Evolutionary conservation across 352 stramenopile species (phyloP), one percentile per base, ranked within the genome.

Genomic region (Phytophthora palmivora): DNA sequence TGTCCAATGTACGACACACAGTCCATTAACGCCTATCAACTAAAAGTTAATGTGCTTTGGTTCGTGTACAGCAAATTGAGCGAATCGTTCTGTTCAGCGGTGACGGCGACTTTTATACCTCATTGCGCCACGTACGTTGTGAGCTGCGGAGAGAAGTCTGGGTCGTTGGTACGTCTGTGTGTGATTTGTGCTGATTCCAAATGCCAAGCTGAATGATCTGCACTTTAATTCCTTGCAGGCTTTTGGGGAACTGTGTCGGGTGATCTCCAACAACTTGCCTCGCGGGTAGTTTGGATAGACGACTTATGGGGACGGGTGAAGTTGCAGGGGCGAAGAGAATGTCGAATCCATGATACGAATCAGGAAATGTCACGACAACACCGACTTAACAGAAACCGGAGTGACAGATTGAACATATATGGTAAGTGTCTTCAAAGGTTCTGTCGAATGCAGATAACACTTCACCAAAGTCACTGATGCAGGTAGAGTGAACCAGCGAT

Each of bases 91-190:
- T 67, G 1, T 19, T 77, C 15, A 67, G 50, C 6, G 84, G 82
- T 11, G 84, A 93, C 41, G 82, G 84, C 0, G 79, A 93, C 36
- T 93, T 91, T 36, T 89, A 93, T 60, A 76, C 85, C 24, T 84
- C 84, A 8, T 46, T 93, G 12, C 76, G 83, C 52, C 63, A 74
- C 18, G 76, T 91, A 30, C 78, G 82, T 36, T 91, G 86, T 37
- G 58, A 79, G 0, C 50, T 83, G 4, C 71, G 70, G 34, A 93
- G 89, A 47, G 82, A 91, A 42, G 37, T 91, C 1, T 91, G 84
- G 84, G 80, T 91, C 3, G 64, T 92, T 14, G 81, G 81, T 91
- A 67, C 36, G 30, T 2, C 30, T 2, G 2, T 16, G 22, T 11
- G 15, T 21, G 19, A 2, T 12, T 14, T 2, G n/a, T 22, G 14